These are phyloP conservation scores for Boletus hoseneyae DNA, from an alignment of 1,284 basidiomycete species.

Conservation along the genomic window DNA sequence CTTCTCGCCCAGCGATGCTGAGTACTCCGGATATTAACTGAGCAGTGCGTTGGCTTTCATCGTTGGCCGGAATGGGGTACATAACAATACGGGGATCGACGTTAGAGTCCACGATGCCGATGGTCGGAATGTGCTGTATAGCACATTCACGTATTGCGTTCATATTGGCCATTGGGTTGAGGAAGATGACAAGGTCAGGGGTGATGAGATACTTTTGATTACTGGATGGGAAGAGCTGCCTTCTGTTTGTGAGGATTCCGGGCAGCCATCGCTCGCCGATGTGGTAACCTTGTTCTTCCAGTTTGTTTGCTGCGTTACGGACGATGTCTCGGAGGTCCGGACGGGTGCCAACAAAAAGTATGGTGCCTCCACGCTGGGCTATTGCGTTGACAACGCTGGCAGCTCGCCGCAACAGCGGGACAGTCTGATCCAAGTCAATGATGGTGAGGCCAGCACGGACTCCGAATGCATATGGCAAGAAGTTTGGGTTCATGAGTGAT, in stretches of 20 bases:
- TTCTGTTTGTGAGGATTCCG: conserved; percentile 90
- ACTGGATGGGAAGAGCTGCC: conserved; percentile 70
- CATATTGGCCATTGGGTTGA: conserved; percentile 84
- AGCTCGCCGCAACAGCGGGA: conserved; percentile 89
- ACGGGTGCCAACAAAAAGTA: conserved; percentile 90
- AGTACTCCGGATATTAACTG: conserved; percentile 90
- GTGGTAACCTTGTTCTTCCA: conserved; percentile 77
- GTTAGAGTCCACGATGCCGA: conserved; percentile 92
- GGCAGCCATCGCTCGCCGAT: conserved; percentile 91
- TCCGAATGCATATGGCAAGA: conserved; percentile 93
- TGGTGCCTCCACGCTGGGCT: conserved; percentile 77
- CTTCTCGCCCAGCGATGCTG: conserved; percentile 88
- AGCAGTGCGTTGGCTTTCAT: conserved; percentile 88
- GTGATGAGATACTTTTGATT: conserved; percentile 60
- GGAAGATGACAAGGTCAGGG: conserved; percentile 87
- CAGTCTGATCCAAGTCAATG: conserved; percentile 94
- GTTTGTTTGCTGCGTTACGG: conserved; percentile 74
- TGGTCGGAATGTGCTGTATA: conserved; percentile 79
- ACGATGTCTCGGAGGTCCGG: conserved; percentile 76
- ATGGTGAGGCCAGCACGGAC: conserved; percentile 86
- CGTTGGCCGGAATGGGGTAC: conserved; percentile 98
- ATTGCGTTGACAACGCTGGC: conserved; percentile 84
- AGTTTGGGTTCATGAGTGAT: conserved; percentile 82
- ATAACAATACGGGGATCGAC: conserved; percentile 96
- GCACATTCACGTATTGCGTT: conserved; percentile 86